Evolutionary conservation across 805 yeast genomes (phyloP).

Genomic region (Candida peoriensis): DNA sequence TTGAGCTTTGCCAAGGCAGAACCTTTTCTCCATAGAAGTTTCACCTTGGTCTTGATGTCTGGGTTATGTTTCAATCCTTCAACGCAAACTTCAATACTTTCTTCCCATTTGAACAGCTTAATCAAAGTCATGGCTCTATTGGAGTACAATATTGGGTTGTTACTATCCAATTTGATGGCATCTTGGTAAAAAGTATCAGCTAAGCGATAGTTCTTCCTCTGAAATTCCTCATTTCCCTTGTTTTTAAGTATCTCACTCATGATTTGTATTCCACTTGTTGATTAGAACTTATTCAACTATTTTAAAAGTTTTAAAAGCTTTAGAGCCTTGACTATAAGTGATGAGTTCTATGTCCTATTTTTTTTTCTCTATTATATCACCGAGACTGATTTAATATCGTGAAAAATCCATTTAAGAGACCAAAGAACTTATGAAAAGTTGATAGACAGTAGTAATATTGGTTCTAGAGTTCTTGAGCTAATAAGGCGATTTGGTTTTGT

Average conservation of each 20-base stretch:
- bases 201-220: slow-evolving; percentile 34
- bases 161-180: slow-evolving; percentile 46
- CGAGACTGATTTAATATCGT: too few species aligned
- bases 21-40: slow-evolving; percentile 49
- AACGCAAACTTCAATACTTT: slow-evolving; percentile 46
- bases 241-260: slow-evolving; percentile 27
- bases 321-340: too few species aligned
- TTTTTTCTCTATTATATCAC: too few species aligned
- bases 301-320: too few species aligned
- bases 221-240: slow-evolving; percentile 52
- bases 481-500: neutral
- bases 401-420: too few species aligned
- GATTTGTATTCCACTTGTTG: too few species aligned
- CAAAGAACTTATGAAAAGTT: too few species aligned
- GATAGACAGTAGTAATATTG: too few species aligned
- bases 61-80: slow-evolving; percentile 36
- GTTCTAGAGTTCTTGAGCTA: neutral
- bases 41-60: slow-evolving; percentile 33
- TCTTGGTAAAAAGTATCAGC: slow-evolving; percentile 53
- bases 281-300: too few species aligned
- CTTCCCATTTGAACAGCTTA: slow-evolving; percentile 42
- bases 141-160: slow-evolving; percentile 54
- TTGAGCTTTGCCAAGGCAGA: slow-evolving; percentile 31
- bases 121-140: slow-evolving; percentile 65
- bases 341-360: too few species aligned